Evolutionary conservation across 2,329 filamentous ascomycete genomes (phyloP).

Genomic region (Sclerotinia nivalis): DNA sequence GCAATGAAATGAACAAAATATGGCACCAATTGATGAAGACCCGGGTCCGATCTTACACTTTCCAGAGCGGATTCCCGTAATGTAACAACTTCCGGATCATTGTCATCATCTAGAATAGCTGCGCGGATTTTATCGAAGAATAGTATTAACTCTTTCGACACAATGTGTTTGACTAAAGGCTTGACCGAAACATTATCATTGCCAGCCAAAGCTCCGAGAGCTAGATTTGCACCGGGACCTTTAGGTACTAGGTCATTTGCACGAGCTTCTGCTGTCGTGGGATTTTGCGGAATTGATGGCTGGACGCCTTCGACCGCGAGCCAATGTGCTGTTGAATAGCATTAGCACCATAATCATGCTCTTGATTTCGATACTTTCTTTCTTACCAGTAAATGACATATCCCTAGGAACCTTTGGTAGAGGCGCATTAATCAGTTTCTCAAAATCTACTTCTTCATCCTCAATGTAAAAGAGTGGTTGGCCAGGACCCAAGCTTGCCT

Average conservation of each 20-base stretch:
- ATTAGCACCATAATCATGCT: conserved; percentile 1
- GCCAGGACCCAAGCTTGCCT: conserved; percentile 88
- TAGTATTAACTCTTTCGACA: conserved; percentile 92
- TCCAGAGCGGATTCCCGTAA: conserved; percentile 83
- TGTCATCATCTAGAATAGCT: conserved; percentile 83
- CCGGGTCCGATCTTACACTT: conserved; percentile 84
- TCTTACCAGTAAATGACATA: conserved; percentile 81
- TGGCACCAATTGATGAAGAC: conserved; percentile 90
- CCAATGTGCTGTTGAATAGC: conserved; percentile 74
- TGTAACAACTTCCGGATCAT: conserved; percentile 70
- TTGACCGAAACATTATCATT: conserved; percentile 82
- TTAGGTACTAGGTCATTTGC: conserved; percentile 86
- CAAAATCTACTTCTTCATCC: conserved; percentile 97
- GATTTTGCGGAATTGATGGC: conserved; percentile 94
- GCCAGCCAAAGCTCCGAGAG: conserved; percentile 78
- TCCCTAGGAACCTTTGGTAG: conserved; percentile 93
- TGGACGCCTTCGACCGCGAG: conserved; percentile 96
- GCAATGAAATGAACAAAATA: conserved; percentile 97
- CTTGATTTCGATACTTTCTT: conserved; percentile 36
- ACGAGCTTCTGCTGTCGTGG: conserved; percentile 79
- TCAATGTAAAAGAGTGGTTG: conserved; percentile 97
- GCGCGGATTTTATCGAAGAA: conserved; percentile 96
- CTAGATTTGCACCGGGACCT: conserved; percentile 82
- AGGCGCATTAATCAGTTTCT: conserved; percentile 96
- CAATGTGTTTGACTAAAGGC: conserved; percentile 90